These are phyloP conservation scores for Purpureocillium takamizusanense DNA, from an alignment of 2,329 filamentous ascomycete species.

Conservation along the genomic window DNA sequence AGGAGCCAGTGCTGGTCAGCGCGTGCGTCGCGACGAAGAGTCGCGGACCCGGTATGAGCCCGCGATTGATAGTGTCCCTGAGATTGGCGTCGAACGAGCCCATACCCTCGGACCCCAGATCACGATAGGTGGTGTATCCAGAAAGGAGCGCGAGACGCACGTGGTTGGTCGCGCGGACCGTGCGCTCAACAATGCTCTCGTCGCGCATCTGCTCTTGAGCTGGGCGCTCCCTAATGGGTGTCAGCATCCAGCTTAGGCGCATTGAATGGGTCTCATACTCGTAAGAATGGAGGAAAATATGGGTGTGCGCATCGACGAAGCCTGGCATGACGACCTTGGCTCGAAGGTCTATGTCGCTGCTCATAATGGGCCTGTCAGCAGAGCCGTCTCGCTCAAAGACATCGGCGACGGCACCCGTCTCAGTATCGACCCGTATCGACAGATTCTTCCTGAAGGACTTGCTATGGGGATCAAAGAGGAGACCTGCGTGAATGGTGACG, in stretches of 20 bases:
- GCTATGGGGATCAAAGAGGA: not conserved
- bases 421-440: not conserved
- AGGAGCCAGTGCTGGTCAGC: constrained; percentile 35
- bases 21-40: constrained; percentile 45
- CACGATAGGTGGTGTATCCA: constrained; percentile 50
- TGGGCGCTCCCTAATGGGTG: constrained; percentile 22
- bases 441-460: not conserved
- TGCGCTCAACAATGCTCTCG: constrained; percentile 46
- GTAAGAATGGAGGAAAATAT: constrained; percentile 46
- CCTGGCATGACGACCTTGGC: constrained; percentile 41
- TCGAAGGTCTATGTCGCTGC: constrained; percentile 42
- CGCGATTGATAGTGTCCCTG: constrained; percentile 44
- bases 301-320: constrained; percentile 45
- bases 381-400: not conserved
- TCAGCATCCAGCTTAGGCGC: not conserved
- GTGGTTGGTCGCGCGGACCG: constrained; percentile 44
- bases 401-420: not conserved
- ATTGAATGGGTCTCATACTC: constrained; percentile 14
- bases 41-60: constrained; percentile 42
- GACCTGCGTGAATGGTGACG: not conserved
- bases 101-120: constrained; percentile 44
- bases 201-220: constrained; percentile 44
- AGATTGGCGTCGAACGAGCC: constrained; percentile 39
- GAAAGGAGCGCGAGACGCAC: constrained; percentile 42
- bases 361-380: not conserved